Percentiles rank a stretch among this genome's conserved stretches.
These are phyloP conservation scores for Penicillium janthinellum DNA, from an alignment of 2,329 filamentous ascomycete species.

Conservation along the genomic window DNA sequence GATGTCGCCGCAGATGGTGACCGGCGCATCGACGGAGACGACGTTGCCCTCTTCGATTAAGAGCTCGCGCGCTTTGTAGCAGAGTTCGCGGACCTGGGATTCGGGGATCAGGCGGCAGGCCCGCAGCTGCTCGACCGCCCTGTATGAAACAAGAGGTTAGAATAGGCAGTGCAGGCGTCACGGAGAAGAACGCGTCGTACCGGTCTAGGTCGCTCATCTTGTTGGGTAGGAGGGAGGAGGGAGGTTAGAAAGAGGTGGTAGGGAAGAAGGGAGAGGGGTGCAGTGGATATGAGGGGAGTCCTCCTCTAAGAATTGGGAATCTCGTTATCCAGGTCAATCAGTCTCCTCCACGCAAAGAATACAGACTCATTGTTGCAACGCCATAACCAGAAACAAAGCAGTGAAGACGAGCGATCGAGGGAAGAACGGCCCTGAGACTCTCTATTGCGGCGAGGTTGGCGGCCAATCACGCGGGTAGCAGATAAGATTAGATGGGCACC, in stretches of 20 bases:
- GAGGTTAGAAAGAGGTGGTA: constrained; percentile 12
- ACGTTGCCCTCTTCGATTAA: constrained; percentile 98
- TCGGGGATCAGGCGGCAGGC: constrained; percentile 96
- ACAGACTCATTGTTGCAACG: constrained; percentile 23
- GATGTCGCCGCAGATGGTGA: constrained; percentile 97
- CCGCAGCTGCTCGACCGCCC: constrained; percentile 92
- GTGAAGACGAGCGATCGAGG: constrained; percentile 1
- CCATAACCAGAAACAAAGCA: constrained; percentile 12
- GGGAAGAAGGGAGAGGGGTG: constrained; percentile 13
- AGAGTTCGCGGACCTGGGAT: constrained; percentile 90
- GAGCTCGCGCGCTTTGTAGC: constrained; percentile 94
- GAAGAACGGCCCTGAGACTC: constrained; percentile 10
- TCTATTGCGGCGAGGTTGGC: constrained; percentile 12
- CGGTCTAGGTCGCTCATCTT: constrained; percentile 91
- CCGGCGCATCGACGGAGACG: constrained; percentile 89
- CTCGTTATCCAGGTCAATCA: constrained; percentile 13
- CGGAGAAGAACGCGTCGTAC: constrained; percentile 52
- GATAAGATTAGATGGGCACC: constrained; percentile 47
- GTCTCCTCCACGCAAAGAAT: constrained; percentile 18
- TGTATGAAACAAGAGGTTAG: constrained; percentile 42
- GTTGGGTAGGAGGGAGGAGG: constrained; percentile 18
- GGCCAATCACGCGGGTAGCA: constrained; percentile 32
- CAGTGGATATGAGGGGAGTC: constrained; percentile 9
- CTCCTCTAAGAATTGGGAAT: constrained; percentile 7
- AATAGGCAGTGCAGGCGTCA: constrained; percentile 13